Conservation (phyloP, 139 green algal species). For the Ettlia oleoabundans region DNA sequence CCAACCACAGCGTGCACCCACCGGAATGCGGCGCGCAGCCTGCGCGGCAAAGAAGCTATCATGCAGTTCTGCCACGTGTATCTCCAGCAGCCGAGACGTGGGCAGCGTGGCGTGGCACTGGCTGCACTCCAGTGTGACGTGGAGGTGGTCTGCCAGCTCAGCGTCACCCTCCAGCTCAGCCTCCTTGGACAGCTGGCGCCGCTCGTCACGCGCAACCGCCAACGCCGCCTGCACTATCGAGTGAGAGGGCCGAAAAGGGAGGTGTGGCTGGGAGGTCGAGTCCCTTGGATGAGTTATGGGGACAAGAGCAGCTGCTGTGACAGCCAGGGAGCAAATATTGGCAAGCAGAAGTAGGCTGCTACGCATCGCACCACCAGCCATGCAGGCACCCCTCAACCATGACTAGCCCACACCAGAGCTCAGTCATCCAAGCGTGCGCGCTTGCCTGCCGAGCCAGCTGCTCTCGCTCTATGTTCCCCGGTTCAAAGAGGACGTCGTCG, state of each 20-base stretch:
- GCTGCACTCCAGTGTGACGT: conserved; percentile 27
- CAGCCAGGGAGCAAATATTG: no score
- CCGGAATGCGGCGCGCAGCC: conserved; percentile 40
- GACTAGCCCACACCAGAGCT: no score
- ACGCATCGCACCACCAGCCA: no score
- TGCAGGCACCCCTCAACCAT: no score
- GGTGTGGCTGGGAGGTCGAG: no score
- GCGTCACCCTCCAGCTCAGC: background rate
- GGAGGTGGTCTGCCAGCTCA: conserved; percentile 9
- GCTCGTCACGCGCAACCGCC: background rate
- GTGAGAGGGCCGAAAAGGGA: no score
- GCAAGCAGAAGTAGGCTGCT: no score
- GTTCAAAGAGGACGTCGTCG: conserved; percentile 36
- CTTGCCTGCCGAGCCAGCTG: conserved; percentile 7
- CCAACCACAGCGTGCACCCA: no score
- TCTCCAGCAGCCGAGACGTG: conserved; percentile 44
- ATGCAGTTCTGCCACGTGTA: conserved; percentile 57
- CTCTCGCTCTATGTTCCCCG: conserved; percentile 38
- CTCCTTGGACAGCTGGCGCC: conserved; percentile 21
- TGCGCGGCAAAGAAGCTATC: conserved; percentile 66
- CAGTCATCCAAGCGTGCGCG: no score
- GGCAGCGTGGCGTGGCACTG: conserved; percentile 45
- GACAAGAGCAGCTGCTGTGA: no score
- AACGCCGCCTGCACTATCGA: background rate
- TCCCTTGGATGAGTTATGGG: no score